Evolutionary conservation across 495 filamentous ascomycete genomes (phyloP), one percentile per base, ranked within the genome.

Genomic region (Cetradonia linearis): DNA sequence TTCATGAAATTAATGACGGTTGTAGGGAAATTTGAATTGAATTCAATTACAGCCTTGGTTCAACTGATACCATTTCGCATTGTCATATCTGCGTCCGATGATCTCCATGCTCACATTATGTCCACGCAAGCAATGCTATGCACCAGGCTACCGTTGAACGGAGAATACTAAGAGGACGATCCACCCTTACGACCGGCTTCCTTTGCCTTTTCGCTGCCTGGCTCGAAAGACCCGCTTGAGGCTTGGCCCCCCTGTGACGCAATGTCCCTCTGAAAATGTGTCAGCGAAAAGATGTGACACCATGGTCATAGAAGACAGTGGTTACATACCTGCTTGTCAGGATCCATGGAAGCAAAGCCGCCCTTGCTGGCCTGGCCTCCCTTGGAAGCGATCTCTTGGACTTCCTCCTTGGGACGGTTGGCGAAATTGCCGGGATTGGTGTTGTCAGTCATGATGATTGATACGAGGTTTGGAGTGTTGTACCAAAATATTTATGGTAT

Each of bases 371-470:
- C 62, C 56, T 37, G 30, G n/a, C 76, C 78, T 7, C 78, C 79
- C 65, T 80, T 81, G 2, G 68, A 65, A 1, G 76, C 80, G 49
- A 80, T 77, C 23, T 74, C 73, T 27, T 71, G 71, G 20, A 84
- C 80, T 59, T 85, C 78, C 46, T 81, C 79, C 63, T 76, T 77
- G 49, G 80, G 71, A 61, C 78, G 78, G 71, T 85, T 84, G 72
- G 80, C 77, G 70, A 86, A 85, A 68, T 85, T 84, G 25, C 76
- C 76, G 46, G 81, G 80, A 64, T 86, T 86, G 37, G 70, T 70
- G 65, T 83, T 76, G 68, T 69, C 68, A 28, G 70, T 36, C 53
- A 65, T 65, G 18, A 33, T 61, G 25, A 16, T 30, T 18, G 18
- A 2, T 48, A 30, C 5, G 9, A 5, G 13, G 56, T 14, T 16